Evolutionary conservation across 345 rosid species (phyloP).

Genomic region (Salix koriyanagi): DNA sequence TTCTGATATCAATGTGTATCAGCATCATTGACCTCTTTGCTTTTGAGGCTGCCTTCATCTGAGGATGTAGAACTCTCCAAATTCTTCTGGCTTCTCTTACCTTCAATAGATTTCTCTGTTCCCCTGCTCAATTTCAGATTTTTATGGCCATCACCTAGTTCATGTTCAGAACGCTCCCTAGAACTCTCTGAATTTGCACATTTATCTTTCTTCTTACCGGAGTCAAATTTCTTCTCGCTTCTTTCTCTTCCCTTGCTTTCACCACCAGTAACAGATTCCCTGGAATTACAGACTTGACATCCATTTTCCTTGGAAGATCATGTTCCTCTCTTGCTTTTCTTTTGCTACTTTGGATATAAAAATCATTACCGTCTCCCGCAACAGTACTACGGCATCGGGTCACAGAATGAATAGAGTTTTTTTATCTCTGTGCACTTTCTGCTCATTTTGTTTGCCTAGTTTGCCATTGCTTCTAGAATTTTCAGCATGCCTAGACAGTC

Average conservation of each 20-base stretch:
- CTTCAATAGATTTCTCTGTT: slow-evolving; percentile 33
- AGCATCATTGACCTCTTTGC: slow-evolving; percentile 21
- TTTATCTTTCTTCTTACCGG: slow-evolving; percentile 21
- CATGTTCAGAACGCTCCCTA: slow-evolving; percentile 14
- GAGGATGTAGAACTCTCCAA: slow-evolving; percentile 25
- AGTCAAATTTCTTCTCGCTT: slow-evolving; percentile 19
- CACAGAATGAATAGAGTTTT: slow-evolving; percentile 9
- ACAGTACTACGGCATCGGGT: slow-evolving; percentile 4
- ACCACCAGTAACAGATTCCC: slow-evolving; percentile 16
- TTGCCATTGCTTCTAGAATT: slow-evolving; percentile 17
- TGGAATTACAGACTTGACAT: slow-evolving; percentile 15
- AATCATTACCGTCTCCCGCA: slow-evolving; percentile 22
- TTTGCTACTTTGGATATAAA: slow-evolving; percentile 25
- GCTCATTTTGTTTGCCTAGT: slow-evolving; percentile 27
- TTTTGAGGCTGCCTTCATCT: slow-evolving; percentile 31
- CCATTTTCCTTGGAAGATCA: slow-evolving; percentile 18
- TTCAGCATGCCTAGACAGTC: slow-evolving; percentile 21
- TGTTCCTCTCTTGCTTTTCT: slow-evolving; percentile 30
- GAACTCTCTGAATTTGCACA: slow-evolving; percentile 4
- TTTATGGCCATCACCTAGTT: slow-evolving; percentile 17
- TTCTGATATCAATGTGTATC: no score
- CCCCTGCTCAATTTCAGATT: slow-evolving; percentile 26
- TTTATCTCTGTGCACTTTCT: slow-evolving; percentile 24
- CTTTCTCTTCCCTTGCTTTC: slow-evolving; percentile 28
- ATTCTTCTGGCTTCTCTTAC: slow-evolving; percentile 26